Evolutionary conservation across 2,329 filamentous ascomycete species (phyloP).

Genomic region (Daldinia sp.): DNA sequence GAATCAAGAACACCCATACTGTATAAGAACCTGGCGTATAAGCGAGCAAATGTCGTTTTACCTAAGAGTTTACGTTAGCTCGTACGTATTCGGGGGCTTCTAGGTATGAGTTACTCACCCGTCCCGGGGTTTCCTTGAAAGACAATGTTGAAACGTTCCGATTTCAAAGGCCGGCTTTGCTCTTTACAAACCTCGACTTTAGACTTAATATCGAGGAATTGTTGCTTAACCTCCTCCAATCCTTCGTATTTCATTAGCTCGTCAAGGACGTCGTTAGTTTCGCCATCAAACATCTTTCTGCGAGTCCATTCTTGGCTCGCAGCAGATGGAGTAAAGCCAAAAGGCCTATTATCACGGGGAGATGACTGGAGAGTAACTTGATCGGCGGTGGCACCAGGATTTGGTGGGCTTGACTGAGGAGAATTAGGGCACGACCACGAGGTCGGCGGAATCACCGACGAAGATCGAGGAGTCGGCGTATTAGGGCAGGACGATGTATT

Average conservation of each 20-base stretch:
- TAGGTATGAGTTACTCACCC: constrained; percentile 67
- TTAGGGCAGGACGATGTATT: background rate
- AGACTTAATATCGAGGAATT: constrained; percentile 65
- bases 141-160: constrained; percentile 68
- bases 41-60: background rate
- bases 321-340: background rate
- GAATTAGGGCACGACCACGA: background rate
- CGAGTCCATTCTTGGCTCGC: background rate
- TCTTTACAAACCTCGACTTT: constrained; percentile 69
- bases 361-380: background rate
- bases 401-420: background rate
- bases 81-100: constrained; percentile 61
- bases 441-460: background rate
- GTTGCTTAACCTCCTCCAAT: constrained; percentile 66
- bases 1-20: background rate
- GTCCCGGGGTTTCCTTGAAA: constrained; percentile 80
- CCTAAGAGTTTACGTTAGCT: constrained; percentile 36
- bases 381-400: background rate
- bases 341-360: background rate
- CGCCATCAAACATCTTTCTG: constrained; percentile 54
- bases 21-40: background rate
- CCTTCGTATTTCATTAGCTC: constrained; percentile 69
- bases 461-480: background rate
- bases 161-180: constrained; percentile 56
- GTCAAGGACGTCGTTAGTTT: constrained; percentile 64